Percentiles rank a stretch among this genome's conserved stretches.
Evolutionary conservation across 1,284 basidiomycete species (phyloP).

Genomic region (Fomitopsis pinicola): DNA sequence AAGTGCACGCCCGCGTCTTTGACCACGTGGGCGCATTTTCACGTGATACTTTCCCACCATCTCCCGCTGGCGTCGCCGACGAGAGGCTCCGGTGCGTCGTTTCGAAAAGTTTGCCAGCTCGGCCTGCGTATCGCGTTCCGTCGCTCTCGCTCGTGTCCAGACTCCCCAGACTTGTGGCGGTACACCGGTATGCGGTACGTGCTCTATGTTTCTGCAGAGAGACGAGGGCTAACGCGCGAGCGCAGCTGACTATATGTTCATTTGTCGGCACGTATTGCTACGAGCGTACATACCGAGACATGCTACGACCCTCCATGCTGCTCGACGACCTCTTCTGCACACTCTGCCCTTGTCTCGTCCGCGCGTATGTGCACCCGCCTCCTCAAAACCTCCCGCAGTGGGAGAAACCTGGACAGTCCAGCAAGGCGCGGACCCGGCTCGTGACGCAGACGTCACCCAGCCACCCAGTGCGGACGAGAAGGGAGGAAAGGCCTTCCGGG

Average conservation of each 20-base stretch:
- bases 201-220: not conserved
- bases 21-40: not conserved
- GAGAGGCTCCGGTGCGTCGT: not conserved
- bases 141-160: constrained; percentile 1
- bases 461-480: not conserved
- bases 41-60: not conserved
- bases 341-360: not conserved
- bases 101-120: constrained; percentile 8
- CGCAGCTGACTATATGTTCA: constrained; percentile 31
- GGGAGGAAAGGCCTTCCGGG: too few relatives aligned
- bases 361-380: not conserved
- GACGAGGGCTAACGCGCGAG: not conserved
- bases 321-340: constrained; percentile 1
- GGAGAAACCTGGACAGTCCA: not conserved
- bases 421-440: not conserved
- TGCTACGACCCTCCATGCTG: constrained; percentile 9
- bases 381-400: not conserved
- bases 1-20: not conserved
- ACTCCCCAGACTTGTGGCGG: constrained; percentile 6
- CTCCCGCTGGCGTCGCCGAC: not conserved
- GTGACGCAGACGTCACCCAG: not conserved
- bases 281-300: constrained; percentile 25
- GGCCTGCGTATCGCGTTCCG: not conserved
- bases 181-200: constrained; percentile 27
- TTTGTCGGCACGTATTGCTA: constrained; percentile 30